Base-by-base conservation (phyloP, 2,329 filamentous ascomycete species). In the Fusarium falciforme region DNA sequence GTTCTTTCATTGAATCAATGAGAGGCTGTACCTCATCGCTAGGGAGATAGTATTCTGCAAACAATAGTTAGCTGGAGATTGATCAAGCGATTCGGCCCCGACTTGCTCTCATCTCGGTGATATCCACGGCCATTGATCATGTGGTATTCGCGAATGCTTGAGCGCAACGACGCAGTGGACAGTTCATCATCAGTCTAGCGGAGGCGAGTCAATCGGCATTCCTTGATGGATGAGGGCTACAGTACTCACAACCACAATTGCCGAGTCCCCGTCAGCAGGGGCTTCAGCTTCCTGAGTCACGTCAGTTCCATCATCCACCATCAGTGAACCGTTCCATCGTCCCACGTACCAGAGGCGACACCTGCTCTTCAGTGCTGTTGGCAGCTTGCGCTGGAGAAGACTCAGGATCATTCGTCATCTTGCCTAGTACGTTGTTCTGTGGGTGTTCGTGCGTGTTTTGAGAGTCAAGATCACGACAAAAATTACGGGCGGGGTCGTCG, bases 391-490 rank as follows among this genome's bases (percentile, higher is more conserved):
- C 40, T 44, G 0, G 40, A 22, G 6, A 44, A 14, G 0, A 2
- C 11, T 3, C 20, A 5, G 12, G 11, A 8, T 22, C 20, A 22
- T 44, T 22, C 11, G 20, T 2, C 40, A 44, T 44, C 11, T 14
- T 44, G 20, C 14, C 40, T 16, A 20, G 3, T 22, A 2, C 4
- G 6, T 14, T 22, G 4, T 12, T 22, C 6, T 4, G 11, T 1
- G 2, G 6, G 20, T 16, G 20, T 44, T 20, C 11, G n/a, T 20
- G 10, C 2, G n/a, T 12, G 35, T 8, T 1, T 0, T 2, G 6
- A 44, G 1, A 22, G 20, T 44, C 40, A 44, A 44, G 40, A 42
- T 44, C 40, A 4, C 4, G 40, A 44, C 40, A 22, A 5, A 16
- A 2, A 16, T 20, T 14, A 38, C 17, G 17, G 36, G 36, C 17